Base-by-base conservation (phyloP, 2,329 filamentous ascomycete species). In the Knufia petricola region DNA sequence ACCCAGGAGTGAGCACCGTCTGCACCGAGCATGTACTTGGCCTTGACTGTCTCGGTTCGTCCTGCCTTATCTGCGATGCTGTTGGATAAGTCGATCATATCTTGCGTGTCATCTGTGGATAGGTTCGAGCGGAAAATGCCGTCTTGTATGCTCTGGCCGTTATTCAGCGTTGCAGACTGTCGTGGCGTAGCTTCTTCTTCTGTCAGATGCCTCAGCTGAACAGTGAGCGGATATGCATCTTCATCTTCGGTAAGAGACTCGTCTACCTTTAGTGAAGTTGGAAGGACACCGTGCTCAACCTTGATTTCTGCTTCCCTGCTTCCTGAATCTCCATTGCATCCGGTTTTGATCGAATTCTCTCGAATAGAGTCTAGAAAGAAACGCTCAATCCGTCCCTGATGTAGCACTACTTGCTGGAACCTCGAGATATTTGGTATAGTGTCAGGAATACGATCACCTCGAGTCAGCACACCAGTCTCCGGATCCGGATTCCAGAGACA, bases 1-100 rank as follows among this genome's bases (percentile, higher is more conserved):
- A 77, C 78, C 78, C 80, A 84, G 49, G 74, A 79, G 56, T 81
- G 79, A 0, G 82, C 82, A 0, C 82, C 82, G 54, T 85, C 82
- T 41, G 78, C 81, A 0, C 82, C 82, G 3, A 86, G 69, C 23
- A 86, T 69, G 51, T 82, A 52, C 34, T 53, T 55, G 9, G 53
- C 48, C n/a, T 50, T 42, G 19, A 55, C 49, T 12, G 28, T 36
- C 26, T 51, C 42, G 7, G 49, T 50, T 13, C 17, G 13, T 4
- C 45, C 45, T 9, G 53, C 86, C 59, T 81, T 81, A 4, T 75
- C 72, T 32, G 67, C 72, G 2, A 82, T 64, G 0, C 42, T 62
- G 59, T 57, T 54, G 52, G 57, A 64, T 49, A 62, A 67, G 31
- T 59, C 60, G 20, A 71, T 68, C 31, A 81, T 59, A 13, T 77